Percentiles rank a stretch among this genome's conserved stretches.
Conservation (phyloP, 805 yeast species). For the Suhomyces sp. region DNA sequence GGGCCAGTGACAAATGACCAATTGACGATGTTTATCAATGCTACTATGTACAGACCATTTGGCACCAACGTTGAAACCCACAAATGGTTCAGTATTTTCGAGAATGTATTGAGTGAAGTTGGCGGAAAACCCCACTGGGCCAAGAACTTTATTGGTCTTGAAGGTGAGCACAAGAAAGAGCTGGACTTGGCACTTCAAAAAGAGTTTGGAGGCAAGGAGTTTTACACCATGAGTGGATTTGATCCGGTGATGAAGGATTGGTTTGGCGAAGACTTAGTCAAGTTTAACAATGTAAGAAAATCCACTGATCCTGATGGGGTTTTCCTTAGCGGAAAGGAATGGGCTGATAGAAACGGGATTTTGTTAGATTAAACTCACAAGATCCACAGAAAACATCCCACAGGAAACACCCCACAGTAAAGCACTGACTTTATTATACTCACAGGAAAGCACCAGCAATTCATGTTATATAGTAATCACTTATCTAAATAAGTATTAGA, state of each 20-base stretch:
- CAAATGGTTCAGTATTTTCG: slow-evolving; percentile 83
- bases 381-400: too few species aligned
- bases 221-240: slow-evolving; percentile 78
- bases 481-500: too few species aligned
- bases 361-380: slow-evolving; percentile 24
- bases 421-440: too few species aligned
- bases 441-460: too few species aligned
- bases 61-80: slow-evolving; percentile 66
- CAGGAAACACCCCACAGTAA: too few species aligned
- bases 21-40: slow-evolving; percentile 82
- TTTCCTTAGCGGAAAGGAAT: slow-evolving; percentile 70
- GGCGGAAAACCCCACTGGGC: slow-evolving; percentile 99
- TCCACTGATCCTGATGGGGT: slow-evolving; percentile 79
- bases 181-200: slow-evolving; percentile 41
- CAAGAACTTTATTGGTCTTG: slow-evolving; percentile 76
- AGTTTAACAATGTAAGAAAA: slow-evolving; percentile 61
- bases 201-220: slow-evolving; percentile 44
- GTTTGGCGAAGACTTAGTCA: slow-evolving; percentile 69
- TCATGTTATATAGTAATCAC: too few species aligned
- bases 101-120: slow-evolving; percentile 67
- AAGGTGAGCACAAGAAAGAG: slow-evolving; percentile 32
- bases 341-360: slow-evolving; percentile 83
- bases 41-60: slow-evolving; percentile 96
- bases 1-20: slow-evolving; percentile 61
- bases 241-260: slow-evolving; percentile 65